These are phyloP conservation scores for Myrica gale DNA, from an alignment of 306 rosid genomes.

Conservation along the genomic window DNA sequence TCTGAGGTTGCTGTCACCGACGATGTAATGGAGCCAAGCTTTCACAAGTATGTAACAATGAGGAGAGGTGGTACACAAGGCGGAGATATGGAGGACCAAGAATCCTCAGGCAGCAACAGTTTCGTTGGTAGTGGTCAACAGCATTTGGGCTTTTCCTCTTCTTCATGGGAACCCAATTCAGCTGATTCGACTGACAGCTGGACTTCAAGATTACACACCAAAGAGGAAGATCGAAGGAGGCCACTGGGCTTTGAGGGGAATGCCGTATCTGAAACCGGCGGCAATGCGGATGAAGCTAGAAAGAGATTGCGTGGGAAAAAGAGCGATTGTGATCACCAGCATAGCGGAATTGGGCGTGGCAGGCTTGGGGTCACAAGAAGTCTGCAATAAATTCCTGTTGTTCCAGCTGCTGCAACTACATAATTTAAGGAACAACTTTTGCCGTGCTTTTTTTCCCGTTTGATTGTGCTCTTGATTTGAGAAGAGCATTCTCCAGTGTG, in stretches of 20 bases:
- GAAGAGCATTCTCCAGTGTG: constrained; percentile 30
- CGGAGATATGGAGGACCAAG: constrained; percentile 67
- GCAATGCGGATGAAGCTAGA: constrained; percentile 31
- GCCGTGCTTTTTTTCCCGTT: neutral
- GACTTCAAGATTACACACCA: constrained; percentile 45
- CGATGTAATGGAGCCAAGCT: constrained; percentile 73
- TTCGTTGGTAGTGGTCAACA: constrained; percentile 45
- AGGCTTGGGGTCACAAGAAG: constrained; percentile 45
- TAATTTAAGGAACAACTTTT: constrained; percentile 34
- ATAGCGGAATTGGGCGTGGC: constrained; percentile 60
- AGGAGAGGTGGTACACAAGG: constrained; percentile 52
- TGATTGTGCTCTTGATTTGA: constrained; percentile 19
- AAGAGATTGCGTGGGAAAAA: constrained; percentile 38
- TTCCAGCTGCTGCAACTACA: constrained; percentile 52
- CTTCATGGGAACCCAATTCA: constrained; percentile 71
- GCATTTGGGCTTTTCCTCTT: constrained; percentile 42
- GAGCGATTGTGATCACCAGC: constrained; percentile 46
- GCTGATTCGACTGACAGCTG: constrained; percentile 60
- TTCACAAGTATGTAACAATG: constrained; percentile 83
- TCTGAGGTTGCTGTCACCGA: constrained; percentile 59
- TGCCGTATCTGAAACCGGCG: constrained; percentile 22
- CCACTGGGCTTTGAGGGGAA: constrained; percentile 27
- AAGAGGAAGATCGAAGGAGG: constrained; percentile 35
- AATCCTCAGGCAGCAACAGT: constrained; percentile 76
- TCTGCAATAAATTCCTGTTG: constrained; percentile 43